Conservation (phyloP, 2,329 filamentous ascomycete genomes). For the Huntiella bhutanensis region DNA sequence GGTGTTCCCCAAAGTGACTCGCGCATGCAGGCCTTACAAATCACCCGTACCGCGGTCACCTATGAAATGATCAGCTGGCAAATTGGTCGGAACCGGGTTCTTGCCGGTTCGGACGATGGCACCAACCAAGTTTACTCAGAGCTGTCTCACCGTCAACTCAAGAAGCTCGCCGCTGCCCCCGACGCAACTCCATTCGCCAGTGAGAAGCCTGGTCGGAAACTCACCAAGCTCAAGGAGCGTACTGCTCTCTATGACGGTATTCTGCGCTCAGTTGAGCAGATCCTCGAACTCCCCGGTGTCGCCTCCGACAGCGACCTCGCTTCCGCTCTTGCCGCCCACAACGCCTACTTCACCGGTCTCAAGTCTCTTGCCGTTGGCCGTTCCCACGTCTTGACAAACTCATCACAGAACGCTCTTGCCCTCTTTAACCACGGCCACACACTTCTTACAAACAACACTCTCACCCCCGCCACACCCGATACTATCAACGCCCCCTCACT, state of each 20-base stretch:
- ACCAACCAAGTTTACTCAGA: slow-evolving; percentile 34
- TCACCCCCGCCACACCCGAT: slow-evolving; percentile 43
- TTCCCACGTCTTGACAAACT: slow-evolving; percentile 58
- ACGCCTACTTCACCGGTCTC: slow-evolving; percentile 69
- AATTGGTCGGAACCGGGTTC: slow-evolving; percentile 75
- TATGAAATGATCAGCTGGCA: slow-evolving; percentile 90
- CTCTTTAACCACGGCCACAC: slow-evolving; percentile 53
- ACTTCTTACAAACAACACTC: slow-evolving; percentile 45
- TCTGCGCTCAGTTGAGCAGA: slow-evolving; percentile 73
- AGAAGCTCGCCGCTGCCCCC: slow-evolving; percentile 26
- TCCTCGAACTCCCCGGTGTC: slow-evolving; percentile 77
- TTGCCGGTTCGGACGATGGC: slow-evolving; percentile 71
- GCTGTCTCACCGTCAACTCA: slow-evolving; percentile 28
- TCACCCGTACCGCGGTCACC: slow-evolving; percentile 83
- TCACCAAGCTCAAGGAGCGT: slow-evolving; percentile 68
- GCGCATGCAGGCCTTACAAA: slow-evolving; percentile 79
- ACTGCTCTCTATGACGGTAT: slow-evolving; percentile 82
- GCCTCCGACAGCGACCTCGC: slow-evolving; percentile 64
- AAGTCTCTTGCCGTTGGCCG: slow-evolving; percentile 75
- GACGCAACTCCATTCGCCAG: slow-evolving; percentile 18
- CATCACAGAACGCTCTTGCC: slow-evolving; percentile 64
- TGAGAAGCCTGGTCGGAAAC: slow-evolving; percentile 51
- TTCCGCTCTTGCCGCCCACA: slow-evolving; percentile 57
- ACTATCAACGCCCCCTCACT: slow-evolving; percentile 47
- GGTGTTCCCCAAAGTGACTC: slow-evolving; percentile 66